A percentile compares a stretch with the other conserved stretches of the same genome.
Conservation (phyloP, 495 filamentous ascomycete species). For the Endocarpon pusillum region DNA sequence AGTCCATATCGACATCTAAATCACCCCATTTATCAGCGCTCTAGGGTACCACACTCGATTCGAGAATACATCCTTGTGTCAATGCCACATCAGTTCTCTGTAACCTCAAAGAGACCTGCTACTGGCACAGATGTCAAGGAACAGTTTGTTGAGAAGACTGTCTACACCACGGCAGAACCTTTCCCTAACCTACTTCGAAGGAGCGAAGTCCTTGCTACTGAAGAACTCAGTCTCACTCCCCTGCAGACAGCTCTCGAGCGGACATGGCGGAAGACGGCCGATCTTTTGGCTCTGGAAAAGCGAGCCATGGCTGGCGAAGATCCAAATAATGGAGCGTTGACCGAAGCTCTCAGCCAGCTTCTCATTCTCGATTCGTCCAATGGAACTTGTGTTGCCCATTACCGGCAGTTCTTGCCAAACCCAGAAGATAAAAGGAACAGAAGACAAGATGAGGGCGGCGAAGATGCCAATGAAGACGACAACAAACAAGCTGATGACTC, state of each 20-base stretch:
- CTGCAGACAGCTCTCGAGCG: conserved; percentile 80
- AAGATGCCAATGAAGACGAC: conserved; percentile 30
- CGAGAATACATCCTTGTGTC: conserved; percentile 70
- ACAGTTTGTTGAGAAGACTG: conserved; percentile 69
- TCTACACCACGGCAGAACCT: conserved; percentile 68
- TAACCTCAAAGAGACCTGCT: conserved; percentile 49
- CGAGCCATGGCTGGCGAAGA: conserved; percentile 60
- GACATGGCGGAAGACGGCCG: conserved; percentile 78
- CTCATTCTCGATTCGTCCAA: conserved; percentile 46
- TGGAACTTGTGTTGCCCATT: conserved; percentile 50
- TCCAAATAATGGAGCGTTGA: conserved; percentile 41
- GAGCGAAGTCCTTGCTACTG: conserved; percentile 62
- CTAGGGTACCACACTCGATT: conserved; percentile 64
- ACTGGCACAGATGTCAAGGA: conserved; percentile 43
- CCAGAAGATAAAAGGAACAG: conserved; percentile 15
- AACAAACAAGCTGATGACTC: conserved; percentile 25
- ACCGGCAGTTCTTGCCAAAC: conserved; percentile 52
- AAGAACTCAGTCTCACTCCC: conserved; percentile 49
- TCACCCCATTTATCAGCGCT: conserved; percentile 78
- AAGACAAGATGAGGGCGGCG: conserved; percentile 25
- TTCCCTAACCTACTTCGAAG: conserved; percentile 86
- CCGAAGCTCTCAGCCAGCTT: conserved; percentile 56
- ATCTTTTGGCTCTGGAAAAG: conserved; percentile 59
- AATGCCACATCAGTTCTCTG: conserved; percentile 53
- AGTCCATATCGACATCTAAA: conserved; percentile 63